Conservation (phyloP, 1,284 basidiomycete species). For the Singerocomus inundabilis region DNA sequence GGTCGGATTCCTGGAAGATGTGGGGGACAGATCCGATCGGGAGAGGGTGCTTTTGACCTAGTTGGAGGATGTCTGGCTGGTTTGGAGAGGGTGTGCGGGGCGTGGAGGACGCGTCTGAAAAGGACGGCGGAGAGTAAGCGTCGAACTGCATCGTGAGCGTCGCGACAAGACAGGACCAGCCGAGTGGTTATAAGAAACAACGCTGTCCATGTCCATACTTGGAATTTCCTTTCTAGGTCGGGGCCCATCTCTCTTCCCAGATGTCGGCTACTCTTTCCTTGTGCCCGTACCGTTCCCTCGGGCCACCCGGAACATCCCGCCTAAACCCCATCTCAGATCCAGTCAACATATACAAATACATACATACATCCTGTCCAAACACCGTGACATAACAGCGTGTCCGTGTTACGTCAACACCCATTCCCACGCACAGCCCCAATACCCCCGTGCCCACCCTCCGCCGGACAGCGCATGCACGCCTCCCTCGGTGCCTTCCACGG, state of each 20-base stretch:
- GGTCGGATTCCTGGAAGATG: constrained; percentile 47
- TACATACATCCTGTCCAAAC: constrained; percentile 20
- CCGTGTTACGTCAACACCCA: constrained; percentile 33
- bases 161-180: constrained; percentile 16
- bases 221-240: constrained; percentile 20
- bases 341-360: constrained; percentile 9
- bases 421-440: constrained; percentile 35
- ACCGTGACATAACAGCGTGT: constrained; percentile 36
- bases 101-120: constrained; percentile 55
- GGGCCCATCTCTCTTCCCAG: constrained; percentile 35
- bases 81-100: constrained; percentile 70
- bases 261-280: constrained; percentile 40
- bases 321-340: constrained; percentile 32
- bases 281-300: constrained; percentile 34
- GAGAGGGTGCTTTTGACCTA: constrained; percentile 39
- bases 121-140: constrained; percentile 50
- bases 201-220: constrained; percentile 23
- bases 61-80: constrained; percentile 41
- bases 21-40: constrained; percentile 50
- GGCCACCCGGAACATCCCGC: constrained; percentile 35
- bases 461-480: constrained; percentile 14
- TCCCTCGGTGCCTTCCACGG: constrained; percentile 12
- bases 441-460: constrained; percentile 14
- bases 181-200: constrained; percentile 38
- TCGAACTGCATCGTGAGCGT: constrained; percentile 60